Percentiles rank a stretch among this genome's conserved stretches.
phyloP scores from a whole-genome alignment of 345 rosid genomes.

The Hevea brasiliensis region DNA sequence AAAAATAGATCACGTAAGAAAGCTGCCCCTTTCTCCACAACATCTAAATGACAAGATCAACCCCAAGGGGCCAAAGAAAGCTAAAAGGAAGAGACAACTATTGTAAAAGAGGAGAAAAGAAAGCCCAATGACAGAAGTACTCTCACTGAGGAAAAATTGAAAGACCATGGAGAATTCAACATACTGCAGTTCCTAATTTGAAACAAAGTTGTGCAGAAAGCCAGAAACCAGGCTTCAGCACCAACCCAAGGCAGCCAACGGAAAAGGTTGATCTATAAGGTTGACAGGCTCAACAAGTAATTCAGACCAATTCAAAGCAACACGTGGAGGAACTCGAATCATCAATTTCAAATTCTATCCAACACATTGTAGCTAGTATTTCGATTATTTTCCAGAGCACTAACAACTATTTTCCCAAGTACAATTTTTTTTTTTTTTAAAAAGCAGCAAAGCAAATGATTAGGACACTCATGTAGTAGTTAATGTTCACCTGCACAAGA shows the following conservation, averaged over 20 bases:
- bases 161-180: neutral
- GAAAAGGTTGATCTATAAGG: neutral
- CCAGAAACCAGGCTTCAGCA: neutral
- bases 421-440: neutral
- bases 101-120: neutral
- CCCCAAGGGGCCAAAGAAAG: neutral
- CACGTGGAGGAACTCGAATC: neutral
- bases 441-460: neutral
- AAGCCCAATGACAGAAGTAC: neutral
- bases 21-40: neutral
- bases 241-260: neutral
- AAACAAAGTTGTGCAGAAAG: neutral
- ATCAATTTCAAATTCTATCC: neutral
- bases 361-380: neutral
- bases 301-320: neutral
- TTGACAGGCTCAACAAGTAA: neutral
- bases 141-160: neutral
- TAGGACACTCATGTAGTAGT: neutral
- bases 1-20: neutral
- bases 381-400: neutral
- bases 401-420: neutral
- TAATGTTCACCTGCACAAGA: conserved; percentile 64
- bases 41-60: neutral
- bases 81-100: neutral
- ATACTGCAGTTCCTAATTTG: neutral